phyloP scores from a whole-genome alignment of 768 basidiomycete species.

The Coprinopsis marcescibilis region DNA sequence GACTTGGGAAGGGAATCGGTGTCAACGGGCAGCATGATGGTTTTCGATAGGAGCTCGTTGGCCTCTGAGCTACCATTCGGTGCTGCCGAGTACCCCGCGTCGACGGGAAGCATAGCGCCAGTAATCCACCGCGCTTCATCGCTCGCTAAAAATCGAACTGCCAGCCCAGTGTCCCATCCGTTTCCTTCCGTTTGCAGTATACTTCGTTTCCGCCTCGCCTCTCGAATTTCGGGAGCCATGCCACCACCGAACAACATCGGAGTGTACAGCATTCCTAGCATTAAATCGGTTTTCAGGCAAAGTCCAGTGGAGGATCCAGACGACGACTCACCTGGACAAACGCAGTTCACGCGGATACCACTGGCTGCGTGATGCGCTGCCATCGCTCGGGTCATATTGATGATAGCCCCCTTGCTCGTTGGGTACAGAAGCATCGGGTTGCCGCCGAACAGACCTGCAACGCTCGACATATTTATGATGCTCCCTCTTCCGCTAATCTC shows the following conservation, averaged over 20 bases:
- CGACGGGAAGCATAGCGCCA: slow-evolving; percentile 33
- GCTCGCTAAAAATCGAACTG: slow-evolving; percentile 34
- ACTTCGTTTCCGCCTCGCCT: slow-evolving; percentile 29
- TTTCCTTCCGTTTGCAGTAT: slow-evolving; percentile 37
- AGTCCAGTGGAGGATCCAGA: neutral
- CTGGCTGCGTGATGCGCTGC: slow-evolving; percentile 35
- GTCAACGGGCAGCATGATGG: neutral
- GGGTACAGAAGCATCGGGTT: slow-evolving; percentile 35
- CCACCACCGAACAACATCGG: slow-evolving; percentile 35
- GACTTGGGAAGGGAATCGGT: too few relatives aligned
- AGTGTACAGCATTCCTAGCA: slow-evolving; percentile 34
- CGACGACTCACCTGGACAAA: slow-evolving; percentile 30
- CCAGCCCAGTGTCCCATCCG: slow-evolving; percentile 37
- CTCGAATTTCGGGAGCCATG: slow-evolving; percentile 30
- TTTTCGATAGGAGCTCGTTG: neutral
- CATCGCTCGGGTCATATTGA: slow-evolving; percentile 42
- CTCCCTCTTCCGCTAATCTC: slow-evolving; percentile 29
- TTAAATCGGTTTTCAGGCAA: neutral
- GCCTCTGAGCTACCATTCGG: slow-evolving; percentile 10
- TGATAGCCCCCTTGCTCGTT: slow-evolving; percentile 36
- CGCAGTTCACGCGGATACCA: slow-evolving; percentile 36
- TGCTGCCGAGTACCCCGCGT: slow-evolving; percentile 35
- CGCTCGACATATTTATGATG: slow-evolving; percentile 37
- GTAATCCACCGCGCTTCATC: slow-evolving; percentile 41
- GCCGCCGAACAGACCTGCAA: slow-evolving; percentile 33